These are phyloP conservation scores for Colletotrichum eremochloae DNA, from an alignment of 2,329 filamentous ascomycete genomes.

Conservation along the genomic window DNA sequence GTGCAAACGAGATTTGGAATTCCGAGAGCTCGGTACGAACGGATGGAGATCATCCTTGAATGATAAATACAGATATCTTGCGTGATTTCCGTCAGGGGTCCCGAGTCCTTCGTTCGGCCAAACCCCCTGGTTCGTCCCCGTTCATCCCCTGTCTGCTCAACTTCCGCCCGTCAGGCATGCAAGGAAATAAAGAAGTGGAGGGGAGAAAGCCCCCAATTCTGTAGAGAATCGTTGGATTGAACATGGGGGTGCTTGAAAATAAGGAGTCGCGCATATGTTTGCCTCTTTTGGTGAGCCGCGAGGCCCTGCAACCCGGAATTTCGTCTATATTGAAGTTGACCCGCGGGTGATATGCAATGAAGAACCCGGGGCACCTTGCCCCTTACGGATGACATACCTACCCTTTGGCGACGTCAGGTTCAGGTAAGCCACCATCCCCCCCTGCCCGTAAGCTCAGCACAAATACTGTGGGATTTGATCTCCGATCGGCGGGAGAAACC, in stretches of 20 bases:
- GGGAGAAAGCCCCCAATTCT: background rate
- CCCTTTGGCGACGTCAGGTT: conserved; percentile 23
- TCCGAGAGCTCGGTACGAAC: conserved; percentile 38
- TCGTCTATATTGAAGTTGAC: background rate
- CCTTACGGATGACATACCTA: background rate
- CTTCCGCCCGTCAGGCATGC: background rate
- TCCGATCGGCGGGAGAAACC: conserved; percentile 31
- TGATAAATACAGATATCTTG: conserved; percentile 3
- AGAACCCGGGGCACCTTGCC: background rate
- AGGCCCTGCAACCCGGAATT: background rate
- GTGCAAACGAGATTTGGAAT: conserved; percentile 35
- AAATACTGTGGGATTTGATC: conserved; percentile 15
- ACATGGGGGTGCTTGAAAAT: conserved; percentile 1
- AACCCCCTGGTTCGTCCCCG: background rate
- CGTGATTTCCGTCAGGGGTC: conserved; percentile 36
- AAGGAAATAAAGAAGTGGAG: background rate
- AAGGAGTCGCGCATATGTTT: background rate
- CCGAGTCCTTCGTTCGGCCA: conserved; percentile 5
- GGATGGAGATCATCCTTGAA: conserved; percentile 35
- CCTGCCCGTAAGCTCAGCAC: conserved; percentile 12
- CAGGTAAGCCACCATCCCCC: conserved; percentile 17
- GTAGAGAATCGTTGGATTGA: background rate
- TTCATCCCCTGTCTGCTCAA: background rate
- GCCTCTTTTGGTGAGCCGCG: background rate
- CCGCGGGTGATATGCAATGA: background rate